Evolutionary conservation across 2,329 filamentous ascomycete species (phyloP), one percentile per base, ranked within the genome.

Genomic region (Botryotinia convoluta): DNA sequence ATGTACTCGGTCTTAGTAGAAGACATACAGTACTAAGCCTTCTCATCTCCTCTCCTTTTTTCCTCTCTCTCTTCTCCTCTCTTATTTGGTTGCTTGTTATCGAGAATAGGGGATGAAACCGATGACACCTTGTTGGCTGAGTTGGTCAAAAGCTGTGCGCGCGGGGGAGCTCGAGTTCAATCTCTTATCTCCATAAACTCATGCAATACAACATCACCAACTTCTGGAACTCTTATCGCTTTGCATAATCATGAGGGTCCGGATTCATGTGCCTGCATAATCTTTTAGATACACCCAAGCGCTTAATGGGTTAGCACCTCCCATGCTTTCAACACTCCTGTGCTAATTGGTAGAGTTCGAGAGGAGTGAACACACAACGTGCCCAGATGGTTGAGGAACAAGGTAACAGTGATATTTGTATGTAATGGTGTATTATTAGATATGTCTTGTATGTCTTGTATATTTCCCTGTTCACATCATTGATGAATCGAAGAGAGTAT

Each of bases 231-330:
- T 65, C 64, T 57, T 68, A 68, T 68, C 65, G 65, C 65, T 57
- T 26, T 68, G 65, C 65, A 68, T 68, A 68, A 68, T 57, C 65
- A 68, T 68, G 48, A 32, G 9, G 35, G 48, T 57, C 35, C 45
- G 26, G 16, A 68, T 68, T 42, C 64, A 68, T 68, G 64, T 68
- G 64, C 64, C 64, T 68, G 64, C 64, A 68, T 68, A 57, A 57
- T 68, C 12, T 48, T 14, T 2, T 65, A 65, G 18, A 35, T 26
- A 26, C 62, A 65, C 62, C 42, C 12, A 9, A 2, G 20, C 22
- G 9, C 29, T 48, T 44, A 26, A 35, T 65, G 16, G 8, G 22
- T 9, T 2, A 1, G 10, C 42, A 65, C 62, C 62, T 16, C 7
- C 29, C 42, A 64, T 45, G 18, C 16, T 32, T 26, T 45, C 61